Base-by-base conservation (phyloP, 176 grass and related monocot genomes). In the Carex littledalei region DNA sequence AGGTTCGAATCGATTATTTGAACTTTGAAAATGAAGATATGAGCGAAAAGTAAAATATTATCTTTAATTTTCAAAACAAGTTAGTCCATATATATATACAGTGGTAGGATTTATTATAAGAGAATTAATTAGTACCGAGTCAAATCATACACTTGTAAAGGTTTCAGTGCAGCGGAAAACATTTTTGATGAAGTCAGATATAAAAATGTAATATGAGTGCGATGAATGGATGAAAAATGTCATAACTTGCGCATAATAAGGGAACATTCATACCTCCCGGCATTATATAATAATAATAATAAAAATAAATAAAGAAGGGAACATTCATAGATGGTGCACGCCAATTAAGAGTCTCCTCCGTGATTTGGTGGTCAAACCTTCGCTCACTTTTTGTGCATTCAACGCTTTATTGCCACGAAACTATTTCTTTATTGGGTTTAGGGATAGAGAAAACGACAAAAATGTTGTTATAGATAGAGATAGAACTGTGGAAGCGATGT, bases 401-500 rank as follows among this genome's bases (percentile, higher is more conserved):
- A 79, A 80, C 45, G 32, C 53, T 80, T 80, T 57, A 29, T 37
- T 60, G 50, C 77, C 56, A 80, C 22, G 31, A 80, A 80, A 53
- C 24, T 34, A 52, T 12, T 3, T 78, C 16, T 60, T 80, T 80
- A 34, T 5, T 74, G 43, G 8, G 43, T 45, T 8, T 45, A 1
- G 4, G 56, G 56, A 59, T 59, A 29, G 3, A 31, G 4, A 65
- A 29, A 31, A 31, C 15, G 56, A 59, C 11, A 65, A 32, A 65
- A 4, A 64, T 31, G 10, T 63, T 26, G 17, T 20, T 18, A 60
- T 5, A 0, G n/a, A 60, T 17, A 0, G 17, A 59, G 4, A 20
- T n/a, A 60, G 16, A 64, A 64, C 10, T 64, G 9, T 24, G 20
- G 0, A 22, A 64, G 21, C 60, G 21, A 17, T 10, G 9, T 20